A percentile compares a stretch with the other conserved stretches of the same genome.
phyloP scores from a whole-genome alignment of 352 stramenopile species.

The Aphanomyces astaci region DNA sequence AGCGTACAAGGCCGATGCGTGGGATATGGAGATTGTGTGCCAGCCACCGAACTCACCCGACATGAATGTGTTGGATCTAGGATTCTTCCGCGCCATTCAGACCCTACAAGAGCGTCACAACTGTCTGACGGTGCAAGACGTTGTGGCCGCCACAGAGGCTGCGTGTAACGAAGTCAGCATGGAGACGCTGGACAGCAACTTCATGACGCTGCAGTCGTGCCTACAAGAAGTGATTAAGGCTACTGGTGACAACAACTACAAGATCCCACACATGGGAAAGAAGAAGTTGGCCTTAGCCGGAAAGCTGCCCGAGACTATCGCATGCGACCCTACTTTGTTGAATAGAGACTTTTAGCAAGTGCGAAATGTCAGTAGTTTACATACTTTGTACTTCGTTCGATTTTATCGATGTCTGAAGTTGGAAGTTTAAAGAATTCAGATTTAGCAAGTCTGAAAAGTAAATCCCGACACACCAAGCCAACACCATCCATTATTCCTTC shows the following conservation, averaged over 20 bases:
- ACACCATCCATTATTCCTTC: too few relatives aligned
- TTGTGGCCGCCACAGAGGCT: not conserved
- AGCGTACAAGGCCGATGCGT: slow-evolving; percentile 9
- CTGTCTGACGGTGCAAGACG: not conserved
- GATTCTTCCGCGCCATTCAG: slow-evolving; percentile 29
- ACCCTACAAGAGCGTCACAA: slow-evolving; percentile 3
- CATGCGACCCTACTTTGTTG: too few relatives aligned
- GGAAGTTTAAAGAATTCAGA: too few relatives aligned
- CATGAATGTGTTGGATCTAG: slow-evolving; percentile 30
- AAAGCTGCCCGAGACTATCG: not conserved
- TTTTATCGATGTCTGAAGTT: too few relatives aligned
- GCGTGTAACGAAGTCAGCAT: not conserved
- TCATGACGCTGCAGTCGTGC: not conserved
- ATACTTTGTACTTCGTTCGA: too few relatives aligned
- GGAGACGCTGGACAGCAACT: not conserved
- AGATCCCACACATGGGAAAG: not conserved
- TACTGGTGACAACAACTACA: not conserved
- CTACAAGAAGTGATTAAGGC: not conserved
- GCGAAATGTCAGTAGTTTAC: too few relatives aligned
- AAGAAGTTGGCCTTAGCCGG: not conserved
- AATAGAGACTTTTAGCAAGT: too few relatives aligned
- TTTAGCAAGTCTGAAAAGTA: too few relatives aligned
- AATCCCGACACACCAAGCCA: too few relatives aligned
- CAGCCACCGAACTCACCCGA: slow-evolving; percentile 31
- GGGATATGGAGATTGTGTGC: slow-evolving; percentile 26